These are phyloP conservation scores for Trichocladium uniseriatum DNA, from an alignment of 495 filamentous ascomycete species.

Conservation along the genomic window DNA sequence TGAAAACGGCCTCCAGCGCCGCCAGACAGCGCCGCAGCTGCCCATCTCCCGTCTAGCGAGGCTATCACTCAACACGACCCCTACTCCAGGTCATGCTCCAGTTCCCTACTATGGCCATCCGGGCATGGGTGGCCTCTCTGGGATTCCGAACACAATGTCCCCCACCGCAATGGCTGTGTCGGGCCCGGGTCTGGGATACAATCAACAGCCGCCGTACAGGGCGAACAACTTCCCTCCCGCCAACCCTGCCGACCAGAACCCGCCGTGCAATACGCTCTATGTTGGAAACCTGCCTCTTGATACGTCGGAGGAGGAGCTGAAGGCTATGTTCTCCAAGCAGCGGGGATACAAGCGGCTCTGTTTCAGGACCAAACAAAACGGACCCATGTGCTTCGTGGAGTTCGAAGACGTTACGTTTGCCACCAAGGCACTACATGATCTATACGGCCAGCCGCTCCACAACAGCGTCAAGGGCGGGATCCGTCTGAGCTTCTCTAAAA, in stretches of 20 bases:
- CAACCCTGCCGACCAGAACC: conserved; percentile 94
- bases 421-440: conserved; percentile 83
- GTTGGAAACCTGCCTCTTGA: conserved; percentile 93
- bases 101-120: conserved; percentile 44
- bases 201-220: conserved; percentile 52
- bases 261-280: conserved; percentile 95
- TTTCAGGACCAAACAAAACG: conserved; percentile 96
- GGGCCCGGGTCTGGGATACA: conserved; percentile 30
- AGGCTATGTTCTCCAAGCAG: conserved; percentile 87
- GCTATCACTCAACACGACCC: conserved; percentile 66
- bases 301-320: conserved; percentile 93
- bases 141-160: conserved; percentile 50
- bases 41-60: conserved; percentile 61
- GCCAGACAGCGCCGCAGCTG: conserved; percentile 65
- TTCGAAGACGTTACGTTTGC: conserved; percentile 94
- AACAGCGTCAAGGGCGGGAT: conserved; percentile 96
- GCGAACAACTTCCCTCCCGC: conserved; percentile 71
- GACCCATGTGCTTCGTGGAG: conserved; percentile 98
- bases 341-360: conserved; percentile 94
- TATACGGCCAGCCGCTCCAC: conserved; percentile 81
- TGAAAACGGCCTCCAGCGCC: conserved; percentile 59
- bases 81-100: conserved; percentile 45
- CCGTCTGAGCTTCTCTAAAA: conserved; percentile 96
- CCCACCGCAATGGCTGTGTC: conserved; percentile 40
- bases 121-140: conserved; percentile 32